A percentile compares a stretch with the other conserved stretches of the same genome.
These are phyloP conservation scores for Cucumis hystrix DNA, from an alignment of 306 rosid genomes.

Conservation along the genomic window DNA sequence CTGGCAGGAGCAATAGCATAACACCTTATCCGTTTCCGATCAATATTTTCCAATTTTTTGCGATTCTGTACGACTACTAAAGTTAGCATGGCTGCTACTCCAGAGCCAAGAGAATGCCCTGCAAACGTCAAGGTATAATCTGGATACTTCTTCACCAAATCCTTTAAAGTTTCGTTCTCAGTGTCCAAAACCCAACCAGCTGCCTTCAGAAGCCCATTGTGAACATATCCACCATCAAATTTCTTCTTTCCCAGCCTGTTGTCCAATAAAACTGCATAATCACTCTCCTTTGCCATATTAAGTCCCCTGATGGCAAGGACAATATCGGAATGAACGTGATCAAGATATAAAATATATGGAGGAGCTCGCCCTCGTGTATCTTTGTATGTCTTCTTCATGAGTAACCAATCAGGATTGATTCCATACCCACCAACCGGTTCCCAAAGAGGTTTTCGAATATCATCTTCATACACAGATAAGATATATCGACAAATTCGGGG, in stretches of 20 bases:
- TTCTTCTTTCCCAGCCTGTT: constrained; percentile 71
- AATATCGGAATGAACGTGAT: constrained; percentile 60
- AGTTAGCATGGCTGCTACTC: constrained; percentile 67
- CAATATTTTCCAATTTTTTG: constrained; percentile 52
- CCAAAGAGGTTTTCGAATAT: constrained; percentile 62
- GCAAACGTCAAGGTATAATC: constrained; percentile 66
- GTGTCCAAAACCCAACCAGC: constrained; percentile 64
- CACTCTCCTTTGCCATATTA: constrained; percentile 80
- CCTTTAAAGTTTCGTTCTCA: constrained; percentile 47
- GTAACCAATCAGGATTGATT: constrained; percentile 53
- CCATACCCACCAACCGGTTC: constrained; percentile 83
- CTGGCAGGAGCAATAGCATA: constrained; percentile 89
- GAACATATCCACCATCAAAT: constrained; percentile 91
- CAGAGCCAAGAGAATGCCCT: constrained; percentile 89
- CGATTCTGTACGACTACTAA: constrained; percentile 63
- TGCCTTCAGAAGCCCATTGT: constrained; percentile 80
- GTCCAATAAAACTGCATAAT: constrained; percentile 73
- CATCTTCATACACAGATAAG: constrained; percentile 81
- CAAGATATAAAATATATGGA: constrained; percentile 68
- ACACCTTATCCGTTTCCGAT: constrained; percentile 66
- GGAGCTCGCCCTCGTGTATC: constrained; percentile 63
- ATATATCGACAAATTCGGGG: constrained; percentile 88
- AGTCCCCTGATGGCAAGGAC: constrained; percentile 84
- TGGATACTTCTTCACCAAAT: constrained; percentile 46
- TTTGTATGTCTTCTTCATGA: constrained; percentile 37